phyloP scores from a whole-genome alignment of 176 grass and related monocot species.

The Eleusine coracana region DNA sequence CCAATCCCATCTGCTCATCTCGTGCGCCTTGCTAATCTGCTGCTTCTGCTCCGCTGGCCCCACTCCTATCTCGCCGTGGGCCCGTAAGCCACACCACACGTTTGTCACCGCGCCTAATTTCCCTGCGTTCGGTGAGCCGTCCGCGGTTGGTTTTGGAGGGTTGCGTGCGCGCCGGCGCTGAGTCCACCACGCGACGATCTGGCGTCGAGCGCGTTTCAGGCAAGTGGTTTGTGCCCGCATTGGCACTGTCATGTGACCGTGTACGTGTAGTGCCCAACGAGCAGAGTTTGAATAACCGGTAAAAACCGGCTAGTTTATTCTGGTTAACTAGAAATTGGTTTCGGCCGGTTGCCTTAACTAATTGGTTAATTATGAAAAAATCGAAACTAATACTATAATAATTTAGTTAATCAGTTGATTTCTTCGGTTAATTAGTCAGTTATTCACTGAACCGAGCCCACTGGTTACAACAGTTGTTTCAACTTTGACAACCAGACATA shows the following conservation, averaged over 20 bases:
- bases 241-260: background rate
- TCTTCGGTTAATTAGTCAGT: too few species aligned
- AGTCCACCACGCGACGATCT: background rate
- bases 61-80: background rate
- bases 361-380: too few species aligned
- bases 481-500: too few species aligned
- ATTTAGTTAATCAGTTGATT: too few species aligned
- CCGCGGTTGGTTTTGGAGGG: background rate
- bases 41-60: background rate
- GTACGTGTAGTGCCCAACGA: too few species aligned
- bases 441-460: too few species aligned
- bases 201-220: background rate
- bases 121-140: background rate
- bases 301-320: too few species aligned
- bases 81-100: slow-evolving; percentile 31
- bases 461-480: too few species aligned
- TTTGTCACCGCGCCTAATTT: slow-evolving; percentile 3
- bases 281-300: too few species aligned
- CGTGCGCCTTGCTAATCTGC: background rate
- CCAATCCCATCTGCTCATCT: slow-evolving; percentile 35
- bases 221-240: background rate
- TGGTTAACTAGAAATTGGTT: too few species aligned
- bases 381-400: too few species aligned
- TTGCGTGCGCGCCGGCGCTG: background rate
- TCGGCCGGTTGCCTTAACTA: too few species aligned